phyloP scores from a whole-genome alignment of 2,329 filamentous ascomycete genomes.

The Endoconidiophora laricicola region DNA sequence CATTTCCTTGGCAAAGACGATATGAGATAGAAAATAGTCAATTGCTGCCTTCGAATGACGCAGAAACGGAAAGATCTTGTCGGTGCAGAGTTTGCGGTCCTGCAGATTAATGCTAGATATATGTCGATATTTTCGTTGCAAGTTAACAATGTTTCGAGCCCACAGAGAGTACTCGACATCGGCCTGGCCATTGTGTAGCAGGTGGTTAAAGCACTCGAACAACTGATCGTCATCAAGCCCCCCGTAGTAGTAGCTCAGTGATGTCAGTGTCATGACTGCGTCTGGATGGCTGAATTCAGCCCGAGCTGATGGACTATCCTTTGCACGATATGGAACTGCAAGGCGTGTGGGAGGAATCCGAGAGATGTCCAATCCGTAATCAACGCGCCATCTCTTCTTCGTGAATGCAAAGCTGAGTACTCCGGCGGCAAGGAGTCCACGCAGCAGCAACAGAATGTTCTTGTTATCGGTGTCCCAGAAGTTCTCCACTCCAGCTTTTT shows the following conservation, averaged over 20 bases:
- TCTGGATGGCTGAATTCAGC: conserved; percentile 49
- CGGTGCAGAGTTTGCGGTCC: conserved; percentile 31
- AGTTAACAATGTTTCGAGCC: conserved; percentile 21
- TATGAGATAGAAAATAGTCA: conserved; percentile 43
- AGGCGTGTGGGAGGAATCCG: conserved; percentile 28
- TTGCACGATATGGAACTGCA: conserved; percentile 42
- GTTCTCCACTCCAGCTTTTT: conserved; percentile 16
- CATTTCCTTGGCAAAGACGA: conserved; percentile 45
- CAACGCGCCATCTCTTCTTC: conserved; percentile 46
- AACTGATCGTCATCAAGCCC: conserved; percentile 37
- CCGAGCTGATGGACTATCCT: conserved; percentile 36
- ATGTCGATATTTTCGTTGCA: conserved; percentile 24
- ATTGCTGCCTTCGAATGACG: conserved; percentile 35
- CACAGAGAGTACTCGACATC: conserved; percentile 34
- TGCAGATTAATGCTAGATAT: conserved; percentile 40
- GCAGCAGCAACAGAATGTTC: conserved; percentile 28
- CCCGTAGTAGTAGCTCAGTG: conserved; percentile 37
- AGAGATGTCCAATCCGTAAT: conserved; percentile 38
- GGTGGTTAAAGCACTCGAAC: conserved; percentile 26
- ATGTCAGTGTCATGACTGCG: conserved; percentile 38
- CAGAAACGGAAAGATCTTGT: conserved; percentile 35
- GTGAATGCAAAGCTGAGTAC: conserved; percentile 36
- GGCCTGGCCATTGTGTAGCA: conserved; percentile 35
- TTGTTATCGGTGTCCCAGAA: conserved; percentile 24
- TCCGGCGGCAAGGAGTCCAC: conserved; percentile 38